Conservation (phyloP, 2,329 filamentous ascomycete species). For the Aspergillus luchuensis region DNA sequence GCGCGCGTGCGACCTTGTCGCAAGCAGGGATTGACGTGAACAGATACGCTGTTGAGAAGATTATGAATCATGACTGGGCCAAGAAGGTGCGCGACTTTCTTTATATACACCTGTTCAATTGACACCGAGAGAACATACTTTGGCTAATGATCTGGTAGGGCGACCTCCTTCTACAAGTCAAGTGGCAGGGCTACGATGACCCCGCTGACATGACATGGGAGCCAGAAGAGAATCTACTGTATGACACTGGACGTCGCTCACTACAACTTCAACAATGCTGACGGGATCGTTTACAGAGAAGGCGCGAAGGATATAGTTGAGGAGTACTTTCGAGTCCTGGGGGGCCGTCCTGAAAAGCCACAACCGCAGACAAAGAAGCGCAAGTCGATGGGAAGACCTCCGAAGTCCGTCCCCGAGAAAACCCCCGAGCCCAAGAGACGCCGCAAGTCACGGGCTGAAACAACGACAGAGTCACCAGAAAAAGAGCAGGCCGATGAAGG, state of each 20-base stretch:
- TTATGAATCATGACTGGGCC: conserved; percentile 40
- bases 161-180: conserved; percentile 44
- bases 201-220: conserved; percentile 49
- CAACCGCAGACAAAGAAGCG: conserved; percentile 31
- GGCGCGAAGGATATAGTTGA: conserved; percentile 43
- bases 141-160: conserved; percentile 35
- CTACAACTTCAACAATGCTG: conserved; percentile 14
- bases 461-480: neutral
- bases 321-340: conserved; percentile 46
- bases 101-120: neutral
- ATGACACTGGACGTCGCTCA: conserved; percentile 18
- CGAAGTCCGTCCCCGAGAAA: conserved; percentile 29
- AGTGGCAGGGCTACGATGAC: conserved; percentile 52
- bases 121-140: neutral
- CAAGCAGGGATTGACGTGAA: conserved; percentile 16
- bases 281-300: conserved; percentile 30
- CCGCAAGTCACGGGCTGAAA: conserved; percentile 17
- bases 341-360: conserved; percentile 43
- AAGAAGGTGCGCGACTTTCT: conserved; percentile 36
- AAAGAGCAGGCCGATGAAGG: conserved; percentile 1
- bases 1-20: conserved; percentile 12
- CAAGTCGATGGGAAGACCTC: conserved; percentile 36
- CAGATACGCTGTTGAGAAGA: conserved; percentile 47
- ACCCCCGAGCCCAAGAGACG: conserved; percentile 21
- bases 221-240: conserved; percentile 49